Evolutionary conservation across 768 basidiomycete genomes (phyloP), one percentile per base, ranked within the genome.

Genomic region (Boletus eberwhitei): DNA sequence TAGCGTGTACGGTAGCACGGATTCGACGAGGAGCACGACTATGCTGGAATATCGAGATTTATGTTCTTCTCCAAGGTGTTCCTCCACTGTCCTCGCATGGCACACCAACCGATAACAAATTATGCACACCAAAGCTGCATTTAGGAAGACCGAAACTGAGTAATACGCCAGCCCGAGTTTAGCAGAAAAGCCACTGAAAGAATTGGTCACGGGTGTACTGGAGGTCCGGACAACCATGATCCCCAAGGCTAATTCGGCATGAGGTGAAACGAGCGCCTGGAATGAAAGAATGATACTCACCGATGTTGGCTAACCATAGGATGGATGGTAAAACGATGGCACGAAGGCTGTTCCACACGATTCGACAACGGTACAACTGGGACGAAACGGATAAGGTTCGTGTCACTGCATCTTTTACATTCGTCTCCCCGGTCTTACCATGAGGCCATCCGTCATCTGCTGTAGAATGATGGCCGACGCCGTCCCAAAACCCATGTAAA

Each of bases 321-420:
- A 52, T 29, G 19, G 39, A 47, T 6, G 62, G 62, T n/a, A 54
- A 22, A n/a, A 55, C 7, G n/a, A 53, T 26, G 19, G 44, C 47
- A 22, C 32, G 11, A 38, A 21, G 40, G 40, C 41, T 52, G 19
- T 59, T 13, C 72, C 70, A 75, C 9, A 75, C 54, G 21, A 72
- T 61, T 35, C 56, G 72, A 53, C 70, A 71, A 17, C 73, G 73
- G 52, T 72, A 68, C 9, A 76, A 53, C 74, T 74, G 46, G n/a
- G 73, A 31, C 34, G 24, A 38, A 16, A 16, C 16, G 2, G 16
- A 14, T 34, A 5, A 19, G 29, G 17, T 32, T 34, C 22, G 7
- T 8, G 26, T 34, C 19, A 41, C 7, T 29, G 26, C 21, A 22
- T 21, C 40, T 41, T 6, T 13, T 19, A 13, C 21, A 14, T 12